Percentiles rank a stretch among this genome's conserved stretches.
Conservation (phyloP, 768 basidiomycete species). For the Sutorius australiensis region DNA sequence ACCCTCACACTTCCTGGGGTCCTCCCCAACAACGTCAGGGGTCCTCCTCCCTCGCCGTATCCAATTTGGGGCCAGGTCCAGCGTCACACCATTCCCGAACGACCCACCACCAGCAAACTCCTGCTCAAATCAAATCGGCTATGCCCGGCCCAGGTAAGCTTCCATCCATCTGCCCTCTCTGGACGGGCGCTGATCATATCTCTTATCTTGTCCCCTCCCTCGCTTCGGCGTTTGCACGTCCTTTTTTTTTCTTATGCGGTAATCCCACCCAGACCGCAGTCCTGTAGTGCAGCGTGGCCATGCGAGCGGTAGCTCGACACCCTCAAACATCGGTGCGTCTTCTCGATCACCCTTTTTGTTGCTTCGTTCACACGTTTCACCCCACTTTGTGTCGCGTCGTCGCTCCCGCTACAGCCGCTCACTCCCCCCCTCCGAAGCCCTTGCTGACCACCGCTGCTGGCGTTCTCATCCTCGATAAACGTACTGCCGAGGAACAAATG, state of each 20-base stretch:
- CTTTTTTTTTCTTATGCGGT: constrained; percentile 12
- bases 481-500: constrained; percentile 30
- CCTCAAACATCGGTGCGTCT: constrained; percentile 26
- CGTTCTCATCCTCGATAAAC: constrained; percentile 29
- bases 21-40: constrained; percentile 31
- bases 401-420: constrained; percentile 18
- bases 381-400: neutral
- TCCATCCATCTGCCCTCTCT: neutral
- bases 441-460: constrained; percentile 25
- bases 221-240: neutral
- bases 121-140: constrained; percentile 31
- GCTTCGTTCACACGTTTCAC: constrained; percentile 3
- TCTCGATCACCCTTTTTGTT: neutral
- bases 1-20: constrained; percentile 31
- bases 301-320: constrained; percentile 21
- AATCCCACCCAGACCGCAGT: constrained; percentile 23
- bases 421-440: constrained; percentile 26
- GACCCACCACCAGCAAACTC: constrained; percentile 27
- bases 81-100: constrained; percentile 25
- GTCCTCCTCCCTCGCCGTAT: constrained; percentile 28
- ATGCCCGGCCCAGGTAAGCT: constrained; percentile 30
- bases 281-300: constrained; percentile 28
- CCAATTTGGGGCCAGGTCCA: constrained; percentile 22
- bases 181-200: constrained; percentile 1
- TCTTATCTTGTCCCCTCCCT: neutral